Base-by-base conservation (phyloP, 1,284 basidiomycete genomes). In the Ganoderma meredithae region DNA sequence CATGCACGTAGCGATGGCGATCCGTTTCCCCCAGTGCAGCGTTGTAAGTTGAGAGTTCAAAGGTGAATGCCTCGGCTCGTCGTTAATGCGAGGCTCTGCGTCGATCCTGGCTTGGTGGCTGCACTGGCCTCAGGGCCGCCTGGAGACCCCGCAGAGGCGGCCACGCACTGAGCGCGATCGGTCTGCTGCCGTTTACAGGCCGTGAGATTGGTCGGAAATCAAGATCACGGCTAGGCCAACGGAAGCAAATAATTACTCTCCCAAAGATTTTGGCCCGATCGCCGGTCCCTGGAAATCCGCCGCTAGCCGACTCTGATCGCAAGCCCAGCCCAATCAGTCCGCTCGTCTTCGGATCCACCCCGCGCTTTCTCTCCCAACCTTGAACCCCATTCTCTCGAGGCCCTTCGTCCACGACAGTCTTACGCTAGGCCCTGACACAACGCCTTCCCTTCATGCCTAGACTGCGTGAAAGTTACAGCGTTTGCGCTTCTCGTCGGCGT, bases 1-100 rank as follows among this genome's bases (percentile, higher is more conserved):
- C 62, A 44, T 43, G n/a, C 47, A n/a, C 53, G 69, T 70, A 65
- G 69, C 63, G 71, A 72, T 65, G 69, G 65, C 59, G 62, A 71
- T 71, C 39, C 65, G 43, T 62, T 15, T 43, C 67, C 60, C 52
- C 33, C 64, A 60, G 67, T 63, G 63, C 68, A 66, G 70, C 68
- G 66, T 69, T 69, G 68, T 69, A 64, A 52, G 70, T 69, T 62
- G 55, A 40, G 25, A 10, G 62, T 69, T 65, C 39, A 27, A 33
- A 49, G 40, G 31, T 36, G 66, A 62, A 60, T 33, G 64, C 39
- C 36, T 33, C 22, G 22, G 22, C 22, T 40, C 22, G 58, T 40
- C 39, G 58, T 40, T 40, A 41, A 60, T 58, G 55, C 55, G 33
- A 58, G 33, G 17, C 33, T 25, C 36, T 39, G 39, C 22, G 70